A percentile compares a stretch with the other conserved stretches of the same genome.
Evolutionary conservation across 306 rosid genomes (phyloP).

Genomic region (Amphicarpaea edgeworthii): DNA sequence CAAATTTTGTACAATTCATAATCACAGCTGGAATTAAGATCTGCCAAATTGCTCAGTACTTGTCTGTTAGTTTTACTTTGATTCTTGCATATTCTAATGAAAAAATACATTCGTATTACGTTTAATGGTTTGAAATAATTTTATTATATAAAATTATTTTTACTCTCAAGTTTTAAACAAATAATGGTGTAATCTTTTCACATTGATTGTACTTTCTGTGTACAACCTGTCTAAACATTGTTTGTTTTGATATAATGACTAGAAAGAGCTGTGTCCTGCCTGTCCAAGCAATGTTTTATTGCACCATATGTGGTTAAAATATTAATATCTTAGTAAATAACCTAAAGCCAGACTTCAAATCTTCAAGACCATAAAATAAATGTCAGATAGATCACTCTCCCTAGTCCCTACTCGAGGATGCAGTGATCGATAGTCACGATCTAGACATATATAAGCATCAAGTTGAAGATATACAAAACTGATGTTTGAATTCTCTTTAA

Average conservation of each 20-base stretch:
- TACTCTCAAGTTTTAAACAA: background rate
- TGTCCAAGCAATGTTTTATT: background rate
- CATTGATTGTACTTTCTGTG: constrained; percentile 43
- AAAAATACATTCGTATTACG: background rate
- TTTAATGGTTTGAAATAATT: background rate
- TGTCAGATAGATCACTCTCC: background rate
- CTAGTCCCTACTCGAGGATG: background rate
- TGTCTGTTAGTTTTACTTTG: background rate
- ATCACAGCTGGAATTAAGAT: constrained; percentile 25
- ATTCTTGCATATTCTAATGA: background rate
- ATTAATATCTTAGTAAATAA: constrained; percentile 10
- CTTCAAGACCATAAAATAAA: background rate
- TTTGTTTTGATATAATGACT: background rate
- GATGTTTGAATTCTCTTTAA: background rate
- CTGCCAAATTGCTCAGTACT: background rate
- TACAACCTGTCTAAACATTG: constrained; percentile 26
- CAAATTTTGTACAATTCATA: constrained; percentile 31
- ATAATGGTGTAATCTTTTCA: constrained; percentile 18
- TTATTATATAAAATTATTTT: background rate
- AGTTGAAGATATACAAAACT: background rate
- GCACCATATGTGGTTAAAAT: background rate
- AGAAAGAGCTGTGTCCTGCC: background rate
- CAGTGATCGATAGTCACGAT: background rate
- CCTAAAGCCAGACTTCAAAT: background rate
- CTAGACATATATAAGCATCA: constrained; percentile 4